phyloP scores from a whole-genome alignment of 306 rosid species.

The Vicia villosa region DNA sequence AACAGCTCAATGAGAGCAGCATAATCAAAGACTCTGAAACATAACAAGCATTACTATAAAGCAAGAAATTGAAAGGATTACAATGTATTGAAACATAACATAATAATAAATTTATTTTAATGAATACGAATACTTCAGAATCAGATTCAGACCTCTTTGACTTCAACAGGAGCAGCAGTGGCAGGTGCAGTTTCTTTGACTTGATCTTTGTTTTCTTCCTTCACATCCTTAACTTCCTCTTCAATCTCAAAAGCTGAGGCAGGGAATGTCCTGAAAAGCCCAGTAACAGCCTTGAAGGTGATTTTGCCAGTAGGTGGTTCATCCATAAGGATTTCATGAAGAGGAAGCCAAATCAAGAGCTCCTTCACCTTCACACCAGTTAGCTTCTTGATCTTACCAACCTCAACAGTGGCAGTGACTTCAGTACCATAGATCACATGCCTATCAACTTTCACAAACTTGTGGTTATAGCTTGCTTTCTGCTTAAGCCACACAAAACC shows the following conservation, averaged over 20 bases:
- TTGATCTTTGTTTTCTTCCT: slow-evolving; percentile 40
- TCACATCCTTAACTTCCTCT: slow-evolving; percentile 39
- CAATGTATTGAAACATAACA: neutral
- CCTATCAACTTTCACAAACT: no score
- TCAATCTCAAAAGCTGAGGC: no score
- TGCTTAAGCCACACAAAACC: no score
- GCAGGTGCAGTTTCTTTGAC: slow-evolving; percentile 17
- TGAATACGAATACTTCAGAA: neutral
- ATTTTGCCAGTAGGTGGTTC: no score
- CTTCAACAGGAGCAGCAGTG: slow-evolving; percentile 35
- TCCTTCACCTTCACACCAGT: slow-evolving; percentile 94
- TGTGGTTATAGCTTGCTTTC: no score
- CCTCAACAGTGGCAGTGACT: slow-evolving; percentile 72
- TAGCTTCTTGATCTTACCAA: slow-evolving; percentile 78
- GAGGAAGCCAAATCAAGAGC: slow-evolving; percentile 73
- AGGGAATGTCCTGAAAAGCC: no score
- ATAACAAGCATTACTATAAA: neutral
- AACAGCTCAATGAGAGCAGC: slow-evolving; percentile 9
- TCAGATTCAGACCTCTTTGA: slow-evolving; percentile 49
- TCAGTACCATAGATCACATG: slow-evolving; percentile 64
- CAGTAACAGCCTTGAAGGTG: no score
- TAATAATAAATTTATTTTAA: neutral
- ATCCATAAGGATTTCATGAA: no score
- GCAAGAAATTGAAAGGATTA: slow-evolving; percentile 18
- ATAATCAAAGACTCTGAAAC: slow-evolving; percentile 3